Base-by-base conservation (phyloP, 1,284 basidiomycete species). In the Xerocomus amazonicus region DNA sequence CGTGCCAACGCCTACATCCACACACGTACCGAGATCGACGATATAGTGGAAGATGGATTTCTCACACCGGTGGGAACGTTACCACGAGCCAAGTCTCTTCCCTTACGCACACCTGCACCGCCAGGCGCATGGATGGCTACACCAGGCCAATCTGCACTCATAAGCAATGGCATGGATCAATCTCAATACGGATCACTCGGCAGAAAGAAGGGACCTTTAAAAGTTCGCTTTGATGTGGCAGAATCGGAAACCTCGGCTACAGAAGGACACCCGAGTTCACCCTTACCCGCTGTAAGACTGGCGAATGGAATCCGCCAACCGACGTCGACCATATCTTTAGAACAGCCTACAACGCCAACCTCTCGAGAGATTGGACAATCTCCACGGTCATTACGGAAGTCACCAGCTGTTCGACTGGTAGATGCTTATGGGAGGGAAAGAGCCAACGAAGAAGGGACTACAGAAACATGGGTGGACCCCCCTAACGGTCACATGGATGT, bases 101-200 rank as follows among this genome's bases (percentile, higher is more conserved):
- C 77, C 23, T 52, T 69, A 29, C 78, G 77, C 50, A 88, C 84
- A 1, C 87, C 87, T 36, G 81, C 77, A 5, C 79, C 77, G 7
- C 86, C 87, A n/a, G 87, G 87, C 23, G 84, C 75, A 32, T 88
- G 84, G 84, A 55, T 79, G 42, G 64, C 71, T 6, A 87, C 86
- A 16, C 85, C 86, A 74, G 79, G 53, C 55, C 64, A 69, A 48
- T 56, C 63, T 16, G 50, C 32, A 2, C 43, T 56, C 13, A 48
- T 56, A 23, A 47, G 23, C 37, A 59, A 50, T 37, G 54, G 52
- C 12, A 27, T 14, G 6, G 61, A 63, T 38, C 66, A 66, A 37
- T 66, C 67, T 16, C 67, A 63, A 43, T 69, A 49, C 50, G 67
- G 64, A 28, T 69, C 66, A 2, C 38, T 70, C 45, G 45, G 62